phyloP scores from a whole-genome alignment of 208 protist species.

The Kentomonas sorsogonicus region DNA sequence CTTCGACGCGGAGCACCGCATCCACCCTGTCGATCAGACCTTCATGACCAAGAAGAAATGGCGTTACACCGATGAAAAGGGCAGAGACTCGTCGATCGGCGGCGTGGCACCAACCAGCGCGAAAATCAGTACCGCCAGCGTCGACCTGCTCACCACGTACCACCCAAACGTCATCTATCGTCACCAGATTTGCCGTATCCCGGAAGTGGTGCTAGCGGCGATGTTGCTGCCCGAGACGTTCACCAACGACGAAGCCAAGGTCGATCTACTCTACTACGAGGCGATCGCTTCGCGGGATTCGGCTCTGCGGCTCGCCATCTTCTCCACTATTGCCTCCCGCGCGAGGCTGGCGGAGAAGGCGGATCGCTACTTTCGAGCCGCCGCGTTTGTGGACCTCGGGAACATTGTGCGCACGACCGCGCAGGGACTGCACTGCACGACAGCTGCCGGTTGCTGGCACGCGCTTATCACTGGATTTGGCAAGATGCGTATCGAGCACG shows the following conservation, averaged over 20 bases:
- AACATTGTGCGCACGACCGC: constrained; percentile 69
- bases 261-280: constrained; percentile 86
- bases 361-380: constrained; percentile 39
- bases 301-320: constrained; percentile 63
- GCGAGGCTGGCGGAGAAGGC: constrained; percentile 60
- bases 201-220: constrained; percentile 80
- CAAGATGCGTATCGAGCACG: constrained; percentile 69
- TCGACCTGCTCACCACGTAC: constrained; percentile 52
- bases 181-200: constrained; percentile 76
- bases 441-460: constrained; percentile 79
- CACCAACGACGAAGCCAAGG: constrained; percentile 67
- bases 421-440: constrained; percentile 68
- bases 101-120: constrained; percentile 1
- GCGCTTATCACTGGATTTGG: constrained; percentile 72
- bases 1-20: constrained; percentile 74
- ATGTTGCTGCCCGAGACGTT: constrained; percentile 71
- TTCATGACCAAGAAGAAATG: constrained; percentile 87
- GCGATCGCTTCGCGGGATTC: constrained; percentile 78
- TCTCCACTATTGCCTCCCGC: constrained; percentile 64
- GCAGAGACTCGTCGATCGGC: constrained; percentile 12
- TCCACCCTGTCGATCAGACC: constrained; percentile 80
- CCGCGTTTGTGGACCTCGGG: constrained; percentile 68
- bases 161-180: constrained; percentile 83
- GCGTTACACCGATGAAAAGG: constrained; percentile 55
- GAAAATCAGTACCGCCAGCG: constrained; percentile 2